phyloP scores from a whole-genome alignment of 176 grass and related monocot species.

The Cenchrus americanus region DNA sequence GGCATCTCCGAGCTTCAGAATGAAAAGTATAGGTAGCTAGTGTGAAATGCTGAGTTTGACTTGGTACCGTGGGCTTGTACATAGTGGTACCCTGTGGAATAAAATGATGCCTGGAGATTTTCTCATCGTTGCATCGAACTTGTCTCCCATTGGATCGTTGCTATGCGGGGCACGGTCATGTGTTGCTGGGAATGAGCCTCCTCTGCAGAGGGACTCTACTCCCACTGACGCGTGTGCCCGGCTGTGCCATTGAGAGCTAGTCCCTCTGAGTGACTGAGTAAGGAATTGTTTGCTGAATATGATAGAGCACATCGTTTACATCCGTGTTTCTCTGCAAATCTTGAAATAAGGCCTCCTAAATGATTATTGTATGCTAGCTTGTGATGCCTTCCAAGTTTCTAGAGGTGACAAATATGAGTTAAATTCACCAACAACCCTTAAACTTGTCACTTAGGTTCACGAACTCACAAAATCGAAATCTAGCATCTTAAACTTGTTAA shows the following conservation, averaged over 20 bases:
- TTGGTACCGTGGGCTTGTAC: constrained; percentile 39
- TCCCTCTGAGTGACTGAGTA: no score
- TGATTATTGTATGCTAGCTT: not conserved
- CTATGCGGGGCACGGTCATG: not conserved
- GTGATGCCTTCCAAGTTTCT: not conserved
- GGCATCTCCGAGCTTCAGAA: constrained; percentile 1
- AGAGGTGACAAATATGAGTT: not conserved
- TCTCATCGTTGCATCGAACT: not conserved
- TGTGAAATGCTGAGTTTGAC: not conserved
- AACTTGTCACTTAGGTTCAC: no score
- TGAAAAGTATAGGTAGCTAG: not conserved
- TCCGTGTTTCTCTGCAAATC: not conserved
- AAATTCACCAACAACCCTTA: no score
- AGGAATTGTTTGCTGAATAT: no score
- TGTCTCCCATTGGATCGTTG: not conserved
- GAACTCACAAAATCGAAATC: no score
- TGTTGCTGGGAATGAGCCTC: no score
- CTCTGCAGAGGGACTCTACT: no score
- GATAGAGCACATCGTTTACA: not conserved
- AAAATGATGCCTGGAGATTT: not conserved
- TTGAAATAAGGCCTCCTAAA: not conserved
- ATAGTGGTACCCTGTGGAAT: constrained; percentile 17
- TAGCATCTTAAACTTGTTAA: no score
- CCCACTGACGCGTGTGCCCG: no score
- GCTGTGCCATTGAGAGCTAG: no score